Evolutionary conservation across 106 monocot species (phyloP).

Genomic region (Dendrobium officinale): DNA sequence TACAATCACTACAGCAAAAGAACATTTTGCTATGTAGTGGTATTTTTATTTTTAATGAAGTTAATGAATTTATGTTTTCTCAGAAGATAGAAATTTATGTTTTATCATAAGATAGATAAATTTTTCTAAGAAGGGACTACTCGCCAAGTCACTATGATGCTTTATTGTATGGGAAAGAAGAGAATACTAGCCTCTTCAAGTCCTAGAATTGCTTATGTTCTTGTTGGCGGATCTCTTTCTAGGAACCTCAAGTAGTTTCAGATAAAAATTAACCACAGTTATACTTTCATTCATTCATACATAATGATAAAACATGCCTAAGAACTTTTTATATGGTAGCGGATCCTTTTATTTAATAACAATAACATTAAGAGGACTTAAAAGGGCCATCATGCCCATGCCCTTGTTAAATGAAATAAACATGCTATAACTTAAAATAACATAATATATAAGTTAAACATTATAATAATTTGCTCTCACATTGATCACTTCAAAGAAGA

Average conservation of each 20-base stretch:
- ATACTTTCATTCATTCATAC: background rate
- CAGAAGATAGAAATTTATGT: too few relatives aligned
- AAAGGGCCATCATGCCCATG: background rate
- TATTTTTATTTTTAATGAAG: too few relatives aligned
- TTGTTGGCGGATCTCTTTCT: background rate
- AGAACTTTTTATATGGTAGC: background rate
- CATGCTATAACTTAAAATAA: background rate
- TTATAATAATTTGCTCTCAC: background rate
- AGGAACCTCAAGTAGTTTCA: background rate
- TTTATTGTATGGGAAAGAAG: too few relatives aligned
- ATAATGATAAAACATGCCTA: background rate
- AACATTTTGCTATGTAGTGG: too few relatives aligned
- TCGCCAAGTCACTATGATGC: too few relatives aligned
- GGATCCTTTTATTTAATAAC: background rate
- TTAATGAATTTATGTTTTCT: too few relatives aligned
- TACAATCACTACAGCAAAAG: too few relatives aligned
- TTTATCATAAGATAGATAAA: too few relatives aligned
- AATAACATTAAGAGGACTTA: background rate
- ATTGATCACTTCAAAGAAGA: background rate
- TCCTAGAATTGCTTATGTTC: background rate
- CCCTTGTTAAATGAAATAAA: background rate
- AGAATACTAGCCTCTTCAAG: background rate
- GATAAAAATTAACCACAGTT: background rate
- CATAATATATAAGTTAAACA: background rate
- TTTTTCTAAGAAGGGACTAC: too few relatives aligned